Conservation (phyloP, 352 stramenopile genomes). For the Blastocystis hominis region DNA sequence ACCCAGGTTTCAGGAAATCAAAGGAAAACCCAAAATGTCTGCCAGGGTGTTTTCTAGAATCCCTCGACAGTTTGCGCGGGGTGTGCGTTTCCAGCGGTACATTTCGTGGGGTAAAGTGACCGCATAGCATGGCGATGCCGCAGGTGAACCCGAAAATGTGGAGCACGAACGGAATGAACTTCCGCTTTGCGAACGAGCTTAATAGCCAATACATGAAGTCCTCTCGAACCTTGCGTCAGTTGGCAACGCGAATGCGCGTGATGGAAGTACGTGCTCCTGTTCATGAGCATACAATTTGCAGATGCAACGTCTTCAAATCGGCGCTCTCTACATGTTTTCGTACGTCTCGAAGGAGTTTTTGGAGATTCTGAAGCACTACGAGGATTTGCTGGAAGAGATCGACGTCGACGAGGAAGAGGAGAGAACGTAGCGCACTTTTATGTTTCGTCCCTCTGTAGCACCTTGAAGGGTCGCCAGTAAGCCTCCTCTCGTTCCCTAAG, state of each 20-base stretch:
- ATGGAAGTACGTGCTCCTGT: not conserved
- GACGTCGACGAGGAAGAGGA: slow-evolving; percentile 21
- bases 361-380: slow-evolving; percentile 39
- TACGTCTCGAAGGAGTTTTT: slow-evolving; percentile 53
- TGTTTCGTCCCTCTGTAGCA: not conserved
- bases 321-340: slow-evolving; percentile 48
- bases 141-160: slow-evolving; percentile 36
- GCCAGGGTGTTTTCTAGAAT: slow-evolving; percentile 17
- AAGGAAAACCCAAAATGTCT: not conserved
- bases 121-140: not conserved
- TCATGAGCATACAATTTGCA: not conserved
- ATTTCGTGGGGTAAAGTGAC: not conserved
- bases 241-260: not conserved
- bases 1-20: not conserved
- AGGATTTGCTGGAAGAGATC: slow-evolving; percentile 22
- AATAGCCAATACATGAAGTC: not conserved
- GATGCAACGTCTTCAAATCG: slow-evolving; percentile 47
- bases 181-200: not conserved
- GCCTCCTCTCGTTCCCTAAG: not conserved
- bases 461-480: slow-evolving; percentile 35
- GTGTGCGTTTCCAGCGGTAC: slow-evolving; percentile 42
- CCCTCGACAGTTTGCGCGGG: slow-evolving; percentile 7
- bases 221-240: not conserved
- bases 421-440: not conserved
- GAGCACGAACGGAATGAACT: not conserved